These are phyloP conservation scores for Camellia japonica DNA, from an alignment of 148 eudicot species.

Conservation along the genomic window DNA sequence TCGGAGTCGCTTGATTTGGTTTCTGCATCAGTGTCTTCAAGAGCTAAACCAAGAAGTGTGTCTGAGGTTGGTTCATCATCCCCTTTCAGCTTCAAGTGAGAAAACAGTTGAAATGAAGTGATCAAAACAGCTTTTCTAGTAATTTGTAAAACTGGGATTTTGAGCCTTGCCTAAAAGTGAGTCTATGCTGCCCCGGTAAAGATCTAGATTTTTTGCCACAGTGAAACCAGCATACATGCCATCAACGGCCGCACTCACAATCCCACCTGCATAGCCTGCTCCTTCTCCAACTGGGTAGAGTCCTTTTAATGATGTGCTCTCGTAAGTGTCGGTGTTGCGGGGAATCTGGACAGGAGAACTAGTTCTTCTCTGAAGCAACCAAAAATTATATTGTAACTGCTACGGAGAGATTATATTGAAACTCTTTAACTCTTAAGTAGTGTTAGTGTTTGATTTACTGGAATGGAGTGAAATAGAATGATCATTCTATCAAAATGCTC, in stretches of 20 bases:
- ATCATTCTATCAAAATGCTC: too few species aligned
- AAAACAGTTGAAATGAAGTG: neutral
- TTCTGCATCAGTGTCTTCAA: too few species aligned
- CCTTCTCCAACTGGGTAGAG: conserved; percentile 97
- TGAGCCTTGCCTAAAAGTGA: conserved; percentile 71
- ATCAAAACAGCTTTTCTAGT: conserved; percentile 24
- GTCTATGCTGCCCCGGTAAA: conserved; percentile 52
- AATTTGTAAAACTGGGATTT: conserved; percentile 52
- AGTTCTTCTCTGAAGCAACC: conserved; percentile 71
- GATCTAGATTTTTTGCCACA: conserved; percentile 67
- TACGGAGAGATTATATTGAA: neutral
- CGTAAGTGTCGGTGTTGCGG: conserved; percentile 59
- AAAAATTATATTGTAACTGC: neutral
- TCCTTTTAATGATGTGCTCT: conserved; percentile 84
- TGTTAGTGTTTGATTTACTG: too few species aligned
- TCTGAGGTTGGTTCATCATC: too few species aligned
- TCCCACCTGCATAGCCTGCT: conserved; percentile 97
- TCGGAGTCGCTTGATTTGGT: too few species aligned
- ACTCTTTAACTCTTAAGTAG: too few species aligned
- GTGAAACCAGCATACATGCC: conserved; percentile 96
- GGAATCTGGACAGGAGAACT: conserved; percentile 90
- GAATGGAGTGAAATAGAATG: too few species aligned
- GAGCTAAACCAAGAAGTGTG: too few species aligned
- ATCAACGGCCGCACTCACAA: conserved; percentile 95
- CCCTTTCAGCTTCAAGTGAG: neutral